Base-by-base conservation (phyloP, 108 stramenopile species). In the Stephanodiscus minutulus region DNA sequence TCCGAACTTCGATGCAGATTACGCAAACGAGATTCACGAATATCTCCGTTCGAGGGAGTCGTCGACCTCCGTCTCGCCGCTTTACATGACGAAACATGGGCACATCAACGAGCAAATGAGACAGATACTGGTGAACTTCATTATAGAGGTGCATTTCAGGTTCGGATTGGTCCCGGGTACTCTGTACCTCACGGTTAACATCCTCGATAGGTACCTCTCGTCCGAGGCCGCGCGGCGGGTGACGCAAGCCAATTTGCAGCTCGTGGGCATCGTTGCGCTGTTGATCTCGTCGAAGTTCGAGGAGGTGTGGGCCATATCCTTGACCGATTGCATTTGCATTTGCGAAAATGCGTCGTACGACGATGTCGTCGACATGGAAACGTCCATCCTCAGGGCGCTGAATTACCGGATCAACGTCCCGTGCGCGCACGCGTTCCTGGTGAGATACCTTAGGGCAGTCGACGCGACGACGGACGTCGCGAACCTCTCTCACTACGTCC, bases 261-360 rank as follows among this genome's bases (percentile, higher is more conserved):
- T 99, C n/a, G 98, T 99, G 49, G 99, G 98, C 28, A 95, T 98
- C 29, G 96, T 97, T 7, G 88, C 97, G 20, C 82, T 99, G 57
- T 85, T 98, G 54, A 83, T 99, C 59, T 97, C 98, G 25, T 94
- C 93, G 61, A 99, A 99, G 83, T 99, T 98, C 77, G 99, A 99
- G 80, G 99, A 99, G 83, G 97, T 99, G 68, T 98, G 98, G 79
- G 96, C 99, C 7, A 97, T 97, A 7, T 94, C 97, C 78, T 81
- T 95, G 46, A 79, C 85, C 37, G 99, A 99, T 60, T 92, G 96
- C 33, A 98, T 99, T 22, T 99, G 95, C 86, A 96, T 99, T 73
- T 96, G 96, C 21, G 97, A 98, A 74, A 70, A 85, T 36, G 97
- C 98, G 20, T 99, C 73, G 94, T 15, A 89, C 91, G 33, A 83